Evolutionary conservation across 75 land plant genomes (phyloP), one percentile per base, ranked within the genome.

Genomic region (Azolla pinnata): DNA sequence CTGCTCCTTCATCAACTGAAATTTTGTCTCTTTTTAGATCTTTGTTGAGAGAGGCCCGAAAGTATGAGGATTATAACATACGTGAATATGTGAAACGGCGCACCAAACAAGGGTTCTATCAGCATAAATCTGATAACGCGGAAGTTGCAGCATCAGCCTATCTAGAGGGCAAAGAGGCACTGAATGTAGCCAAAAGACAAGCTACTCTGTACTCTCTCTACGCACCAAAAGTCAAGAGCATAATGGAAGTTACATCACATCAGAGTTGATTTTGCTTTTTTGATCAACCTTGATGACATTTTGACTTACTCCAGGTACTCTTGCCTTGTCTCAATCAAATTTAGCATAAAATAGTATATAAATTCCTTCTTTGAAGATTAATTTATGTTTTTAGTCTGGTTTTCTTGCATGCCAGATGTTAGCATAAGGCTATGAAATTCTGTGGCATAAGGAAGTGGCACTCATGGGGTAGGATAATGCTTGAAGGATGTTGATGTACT

Each of bases 211-310:
- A 87, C 63, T 71, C 74, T 4, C 67, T 84, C 20, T 87, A 82
- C 54, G 81, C 74, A 5, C 93, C 88, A 26, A 72, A 67, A 53
- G 71, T 80, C 47, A 91, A 79, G 77, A 91, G 72, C 63, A 57
- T 84, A 61, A 87, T 91, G 93, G 97, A 87, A 31, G 31, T 71
- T 60, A 38, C n/a, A n/a, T n/a, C n/a, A n/a, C n/a, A n/a, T n/a
- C n/a, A n/a, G n/a, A n/a, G n/a, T n/a, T n/a, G n/a, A n/a, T n/a
- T n/a, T n/a, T n/a, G n/a, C n/a, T n/a, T n/a, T n/a, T n/a, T n/a
- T n/a, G n/a, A n/a, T n/a, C n/a, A n/a, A n/a, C n/a, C n/a, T n/a
- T n/a, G n/a, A n/a, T n/a, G n/a, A n/a, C n/a, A n/a, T n/a, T n/a
- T n/a, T n/a, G n/a, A n/a, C n/a, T n/a, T n/a, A n/a, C n/a, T n/a